Evolutionary conservation across 75 land plant species (phyloP), one percentile per base, ranked within the genome.

Genomic region (Pinus albicaulis): DNA sequence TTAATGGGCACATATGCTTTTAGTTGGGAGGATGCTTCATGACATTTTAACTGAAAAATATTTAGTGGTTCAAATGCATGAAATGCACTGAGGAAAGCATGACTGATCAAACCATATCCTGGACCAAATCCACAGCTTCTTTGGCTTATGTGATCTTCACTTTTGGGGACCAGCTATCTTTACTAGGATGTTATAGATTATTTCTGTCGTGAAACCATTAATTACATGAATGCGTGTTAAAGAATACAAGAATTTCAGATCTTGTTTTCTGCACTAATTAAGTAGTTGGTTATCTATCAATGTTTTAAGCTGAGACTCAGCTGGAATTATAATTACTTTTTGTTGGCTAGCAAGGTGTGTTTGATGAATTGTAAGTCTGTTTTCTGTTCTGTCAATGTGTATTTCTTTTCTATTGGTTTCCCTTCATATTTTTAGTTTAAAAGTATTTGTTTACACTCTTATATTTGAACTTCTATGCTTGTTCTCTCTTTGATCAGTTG

Each of bases 401-500:
- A 12, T 75, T 75, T 58, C 34, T 65, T 15, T 74, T 28, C 7
- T 26, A 63, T 34, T 34, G 7, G 68, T 17, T 24, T 31, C n/a
- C 38, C 41, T 34, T 64, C 68, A 64, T 28, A 17, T 2, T 34
- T 64, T 31, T 26, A 70, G 34, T 60, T 60, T 74, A 5, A 25
- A 16, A 10, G 26, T 53, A 31, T 74, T 34, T 36, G 26, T 16
- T 75, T 70, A 11, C 10, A 7, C 7, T 63, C 8, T 12, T 75
- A 57, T 25, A 7, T 26, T 28, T 17, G 15, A 44, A 63, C n/a
- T 64, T 76, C 31, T 76, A 12, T 22, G 25, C 38, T 61, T 28
- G 17, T 59, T 60, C 15, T 20, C 25, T 62, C 62, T 76, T 76
- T 41, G 22, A 76, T 17, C 17, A 64, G 68, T 41, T 31, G 68